phyloP scores from a whole-genome alignment of 176 grass and related monocot genomes.

The Areca catechu region DNA sequence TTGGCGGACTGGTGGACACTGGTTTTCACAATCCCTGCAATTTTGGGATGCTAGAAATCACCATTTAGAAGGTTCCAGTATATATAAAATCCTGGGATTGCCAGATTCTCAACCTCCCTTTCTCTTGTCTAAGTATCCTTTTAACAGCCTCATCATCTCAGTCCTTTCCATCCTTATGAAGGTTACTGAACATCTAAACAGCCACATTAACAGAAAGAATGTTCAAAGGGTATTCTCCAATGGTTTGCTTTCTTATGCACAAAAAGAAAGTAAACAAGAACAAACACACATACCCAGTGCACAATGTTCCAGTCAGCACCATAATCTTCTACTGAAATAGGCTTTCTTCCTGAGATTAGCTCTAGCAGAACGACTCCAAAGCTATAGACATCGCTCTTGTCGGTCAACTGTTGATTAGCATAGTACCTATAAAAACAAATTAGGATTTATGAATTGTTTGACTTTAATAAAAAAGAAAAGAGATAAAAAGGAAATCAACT shows the following conservation, averaged over 20 bases:
- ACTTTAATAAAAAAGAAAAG: background rate
- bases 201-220: too few species aligned
- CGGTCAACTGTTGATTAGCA: conserved; percentile 1
- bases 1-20: too few species aligned
- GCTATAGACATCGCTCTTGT: conserved; percentile 9
- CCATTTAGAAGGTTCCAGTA: too few species aligned
- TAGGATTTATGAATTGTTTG: background rate
- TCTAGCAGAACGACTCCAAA: conserved; percentile 11
- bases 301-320: conserved; percentile 7
- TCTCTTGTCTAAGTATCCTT: too few species aligned
- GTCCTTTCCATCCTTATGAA: too few species aligned
- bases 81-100: too few species aligned
- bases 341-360: conserved; percentile 12
- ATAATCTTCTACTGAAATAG: conserved; percentile 8
- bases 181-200: too few species aligned
- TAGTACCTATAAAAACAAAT: conserved; percentile 2
- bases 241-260: background rate
- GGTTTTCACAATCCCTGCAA: too few species aligned
- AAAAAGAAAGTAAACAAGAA: background rate
- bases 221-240: too few species aligned
- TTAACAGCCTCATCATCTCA: too few species aligned
- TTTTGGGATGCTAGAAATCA: too few species aligned
- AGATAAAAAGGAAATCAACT: background rate
- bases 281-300: background rate
- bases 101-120: too few species aligned